Conservation (phyloP, 2,329 filamentous ascomycete genomes). For the Trichoderma harzianum region DNA sequence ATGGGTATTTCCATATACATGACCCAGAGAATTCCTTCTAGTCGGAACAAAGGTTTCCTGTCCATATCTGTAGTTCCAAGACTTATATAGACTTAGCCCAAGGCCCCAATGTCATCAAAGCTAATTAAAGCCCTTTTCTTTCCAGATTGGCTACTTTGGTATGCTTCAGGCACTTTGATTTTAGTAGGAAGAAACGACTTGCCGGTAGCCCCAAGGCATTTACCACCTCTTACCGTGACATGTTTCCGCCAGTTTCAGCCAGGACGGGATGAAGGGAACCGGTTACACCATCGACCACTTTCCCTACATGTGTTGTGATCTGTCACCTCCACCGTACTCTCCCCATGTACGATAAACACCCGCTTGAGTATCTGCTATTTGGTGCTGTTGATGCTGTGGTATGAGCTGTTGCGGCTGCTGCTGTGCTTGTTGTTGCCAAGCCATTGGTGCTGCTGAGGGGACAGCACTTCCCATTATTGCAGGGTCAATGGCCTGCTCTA, state of each 20-base stretch:
- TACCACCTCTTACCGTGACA: neutral
- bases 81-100: neutral
- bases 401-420: constrained; percentile 9
- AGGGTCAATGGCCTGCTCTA: constrained; percentile 12
- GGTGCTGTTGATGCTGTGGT: constrained; percentile 20
- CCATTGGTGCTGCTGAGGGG: constrained; percentile 37
- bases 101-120: neutral
- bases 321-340: neutral
- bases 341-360: constrained; percentile 23
- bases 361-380: constrained; percentile 36
- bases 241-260: neutral
- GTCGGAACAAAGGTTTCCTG: neutral
- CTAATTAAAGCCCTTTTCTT: neutral
- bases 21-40: neutral
- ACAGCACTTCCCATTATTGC: constrained; percentile 33
- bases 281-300: neutral
- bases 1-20: neutral
- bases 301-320: constrained; percentile 9
- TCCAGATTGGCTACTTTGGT: neutral
- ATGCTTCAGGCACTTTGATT: neutral
- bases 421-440: constrained; percentile 38
- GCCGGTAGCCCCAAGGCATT: neutral
- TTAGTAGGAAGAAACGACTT: neutral
- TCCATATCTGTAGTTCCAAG: neutral
- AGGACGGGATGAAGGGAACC: neutral